Evolutionary conservation across 1,284 basidiomycete species (phyloP).

Genomic region (Tilletia indica): DNA sequence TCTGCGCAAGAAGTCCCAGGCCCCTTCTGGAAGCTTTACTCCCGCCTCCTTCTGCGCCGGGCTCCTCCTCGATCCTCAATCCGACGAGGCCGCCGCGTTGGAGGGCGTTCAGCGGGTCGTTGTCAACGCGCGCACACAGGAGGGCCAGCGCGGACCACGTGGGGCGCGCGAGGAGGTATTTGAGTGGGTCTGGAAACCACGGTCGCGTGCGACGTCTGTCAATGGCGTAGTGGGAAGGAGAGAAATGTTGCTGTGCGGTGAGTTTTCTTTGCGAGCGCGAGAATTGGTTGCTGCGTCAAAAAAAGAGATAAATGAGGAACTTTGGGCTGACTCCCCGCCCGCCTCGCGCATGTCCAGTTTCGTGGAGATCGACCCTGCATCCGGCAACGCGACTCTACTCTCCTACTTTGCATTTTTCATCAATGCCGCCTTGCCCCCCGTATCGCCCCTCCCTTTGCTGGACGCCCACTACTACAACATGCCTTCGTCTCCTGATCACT

Average conservation of each 20-base stretch:
- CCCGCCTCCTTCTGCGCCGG: background rate
- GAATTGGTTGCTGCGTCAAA: no score
- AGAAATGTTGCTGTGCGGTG: constrained; percentile 28
- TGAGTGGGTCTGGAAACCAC: constrained; percentile 34
- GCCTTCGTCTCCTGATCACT: background rate
- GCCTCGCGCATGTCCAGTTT: constrained; percentile 22
- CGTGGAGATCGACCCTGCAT: constrained; percentile 28
- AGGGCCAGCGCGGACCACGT: background rate
- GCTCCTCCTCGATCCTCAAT: constrained; percentile 23
- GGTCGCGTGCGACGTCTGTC: constrained; percentile 12
- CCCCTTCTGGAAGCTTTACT: background rate
- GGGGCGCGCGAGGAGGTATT: constrained; percentile 35
- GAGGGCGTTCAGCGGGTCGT: constrained; percentile 34
- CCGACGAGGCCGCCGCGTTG: constrained; percentile 27
- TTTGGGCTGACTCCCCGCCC: background rate
- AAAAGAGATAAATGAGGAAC: no score
- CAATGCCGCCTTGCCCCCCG: background rate
- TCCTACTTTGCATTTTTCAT: constrained; percentile 30
- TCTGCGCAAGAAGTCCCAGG: constrained; percentile 21
- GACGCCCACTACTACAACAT: background rate
- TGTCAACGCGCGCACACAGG: constrained; percentile 18
- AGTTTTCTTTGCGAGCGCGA: background rate
- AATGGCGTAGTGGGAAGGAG: background rate
- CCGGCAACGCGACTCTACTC: constrained; percentile 22
- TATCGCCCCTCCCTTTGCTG: background rate